phyloP scores from a whole-genome alignment of 352 stramenopile genomes.

The Globisporangium nodosum region DNA sequence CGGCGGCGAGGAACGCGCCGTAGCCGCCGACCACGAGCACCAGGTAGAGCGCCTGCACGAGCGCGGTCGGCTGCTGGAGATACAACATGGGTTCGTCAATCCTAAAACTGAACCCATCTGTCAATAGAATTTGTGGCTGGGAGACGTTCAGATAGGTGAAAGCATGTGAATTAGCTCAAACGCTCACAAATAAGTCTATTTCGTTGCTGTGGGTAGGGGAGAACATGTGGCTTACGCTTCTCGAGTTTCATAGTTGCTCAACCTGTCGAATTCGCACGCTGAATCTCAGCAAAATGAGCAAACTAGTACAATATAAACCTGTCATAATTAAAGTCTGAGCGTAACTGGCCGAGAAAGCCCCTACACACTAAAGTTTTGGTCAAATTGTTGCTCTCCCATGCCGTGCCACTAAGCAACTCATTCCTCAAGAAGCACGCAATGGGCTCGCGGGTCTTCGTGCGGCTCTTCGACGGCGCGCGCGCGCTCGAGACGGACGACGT shows the following conservation, averaged over 20 bases:
- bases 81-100: conserved; percentile 12
- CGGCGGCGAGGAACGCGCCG: conserved; percentile 41
- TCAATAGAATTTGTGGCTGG: not conserved
- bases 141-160: too few relatives aligned
- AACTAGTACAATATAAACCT: too few relatives aligned
- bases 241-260: not conserved
- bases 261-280: not conserved
- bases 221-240: not conserved
- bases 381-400: not conserved
- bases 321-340: too few relatives aligned
- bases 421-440: conserved; percentile 16
- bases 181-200: not conserved
- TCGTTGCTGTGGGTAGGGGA: not conserved
- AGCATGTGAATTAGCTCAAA: not conserved
- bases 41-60: conserved; percentile 53
- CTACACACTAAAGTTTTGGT: too few relatives aligned
- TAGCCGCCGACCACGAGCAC: conserved; percentile 53
- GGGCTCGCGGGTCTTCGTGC: conserved; percentile 65
- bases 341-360: too few relatives aligned
- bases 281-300: not conserved
- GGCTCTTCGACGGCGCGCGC: conserved; percentile 53
- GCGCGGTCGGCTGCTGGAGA: conserved; percentile 20
- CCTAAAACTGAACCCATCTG: too few relatives aligned
- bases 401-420: too few relatives aligned
- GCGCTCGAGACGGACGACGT: conserved; percentile 55